Evolutionary conservation across 1,139 yeast genomes (phyloP), one percentile per base, ranked within the genome.

Genomic region (Nakaseomyces kungkrabaensis): DNA sequence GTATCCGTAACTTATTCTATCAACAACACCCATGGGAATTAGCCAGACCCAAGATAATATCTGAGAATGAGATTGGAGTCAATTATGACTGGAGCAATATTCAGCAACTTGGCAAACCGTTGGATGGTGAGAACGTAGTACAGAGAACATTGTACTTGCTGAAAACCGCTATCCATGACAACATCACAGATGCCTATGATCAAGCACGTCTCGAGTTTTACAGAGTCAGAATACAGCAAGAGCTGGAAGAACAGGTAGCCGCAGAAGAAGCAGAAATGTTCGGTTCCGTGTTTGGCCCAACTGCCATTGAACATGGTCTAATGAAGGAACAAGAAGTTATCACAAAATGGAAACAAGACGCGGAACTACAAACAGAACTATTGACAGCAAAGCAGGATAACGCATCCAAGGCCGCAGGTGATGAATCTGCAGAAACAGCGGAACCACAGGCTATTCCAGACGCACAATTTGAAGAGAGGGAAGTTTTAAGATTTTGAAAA

Each of bases 11-110:
- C 48, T 73, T 85, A 32, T 92, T 92, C 63, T 92, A 83, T 68
- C 81, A 80, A 53, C 96, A 90, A 66, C 99, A 92, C 68, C 98
- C 99, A 10, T 92, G 98, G 98, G 99, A 92, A 69, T 73, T 90
- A 52, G 86, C 98, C 3, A 79, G 96, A 58, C 97, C 98, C n/a
- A 87, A 87, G 65, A 75, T 81, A 33, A 70, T 92, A 57, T 76
- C 89, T 46, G 99, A 94, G 68, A 85, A 81, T 60, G 71, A 74
- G 24, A 87, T 86, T 5, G 74, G 72, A 34, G 66, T 68, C 27
- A 60, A 67, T 10, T 73, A 75, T 51, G 87, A 92, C 66, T 92
- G 98, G 97, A 75, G 82, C 49, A 75, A 75, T 49, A 77, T 92
- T 68, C 76, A 78, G 56, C 97, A 92, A 64, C 67, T 81, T 43